These are phyloP conservation scores for Ettlia oleoabundans DNA, from an alignment of 139 green algal genomes.

Conservation along the genomic window DNA sequence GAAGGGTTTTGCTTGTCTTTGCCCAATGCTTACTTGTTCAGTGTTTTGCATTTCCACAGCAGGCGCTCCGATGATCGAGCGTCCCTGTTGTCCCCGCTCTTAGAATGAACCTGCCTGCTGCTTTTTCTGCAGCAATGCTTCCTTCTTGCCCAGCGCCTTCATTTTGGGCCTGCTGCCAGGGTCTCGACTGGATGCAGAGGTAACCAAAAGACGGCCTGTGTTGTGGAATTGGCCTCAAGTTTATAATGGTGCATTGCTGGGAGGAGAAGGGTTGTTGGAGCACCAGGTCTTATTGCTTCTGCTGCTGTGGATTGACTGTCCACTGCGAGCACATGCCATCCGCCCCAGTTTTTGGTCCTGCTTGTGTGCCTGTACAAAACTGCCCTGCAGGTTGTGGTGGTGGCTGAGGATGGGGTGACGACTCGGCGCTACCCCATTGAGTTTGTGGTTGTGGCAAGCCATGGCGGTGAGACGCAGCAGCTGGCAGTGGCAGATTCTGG, in stretches of 20 bases:
- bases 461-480: neutral
- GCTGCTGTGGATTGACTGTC: too few relatives aligned
- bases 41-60: too few relatives aligned
- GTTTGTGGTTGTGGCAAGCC: neutral
- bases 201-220: too few relatives aligned
- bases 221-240: too few relatives aligned
- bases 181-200: neutral
- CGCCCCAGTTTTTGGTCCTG: neutral
- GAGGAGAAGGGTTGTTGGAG: neutral
- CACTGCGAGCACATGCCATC: neutral
- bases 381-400: constrained; percentile 52
- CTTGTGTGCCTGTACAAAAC: neutral
- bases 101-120: too few relatives aligned
- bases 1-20: too few relatives aligned
- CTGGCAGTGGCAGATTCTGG: neutral
- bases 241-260: too few relatives aligned
- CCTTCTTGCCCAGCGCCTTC: constrained; percentile 50
- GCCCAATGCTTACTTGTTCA: too few relatives aligned
- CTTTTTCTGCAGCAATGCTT: constrained; percentile 12
- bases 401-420: constrained; percentile 65
- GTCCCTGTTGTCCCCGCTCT: neutral
- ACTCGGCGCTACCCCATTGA: constrained; percentile 50
- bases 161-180: constrained; percentile 53
- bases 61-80: too few relatives aligned
- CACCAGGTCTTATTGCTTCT: too few relatives aligned